Percentiles rank a stretch among this genome's conserved stretches.
phyloP scores from a whole-genome alignment of 306 rosid species.

The Alnus glutinosa region DNA sequence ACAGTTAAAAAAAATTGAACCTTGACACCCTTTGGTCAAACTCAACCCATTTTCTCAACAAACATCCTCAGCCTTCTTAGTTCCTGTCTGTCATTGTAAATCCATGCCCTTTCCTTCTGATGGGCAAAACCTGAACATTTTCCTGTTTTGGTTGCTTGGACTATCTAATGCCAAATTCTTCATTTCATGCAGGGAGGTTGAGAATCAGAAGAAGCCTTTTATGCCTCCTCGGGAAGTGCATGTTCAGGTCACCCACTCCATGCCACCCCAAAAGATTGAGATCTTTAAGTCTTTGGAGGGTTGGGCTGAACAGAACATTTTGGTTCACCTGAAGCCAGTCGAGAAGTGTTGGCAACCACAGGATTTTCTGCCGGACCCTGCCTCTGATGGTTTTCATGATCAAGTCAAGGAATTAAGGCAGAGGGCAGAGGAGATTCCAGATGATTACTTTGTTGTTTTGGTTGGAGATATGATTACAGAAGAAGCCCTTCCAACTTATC shows the following conservation, averaged over 20 bases:
- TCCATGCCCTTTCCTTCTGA: neutral
- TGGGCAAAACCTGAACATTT: neutral
- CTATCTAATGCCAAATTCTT: slow-evolving; percentile 16
- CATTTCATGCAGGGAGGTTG: slow-evolving; percentile 58
- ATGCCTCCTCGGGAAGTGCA: slow-evolving; percentile 83
- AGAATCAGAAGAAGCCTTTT: slow-evolving; percentile 68
- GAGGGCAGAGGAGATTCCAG: slow-evolving; percentile 83
- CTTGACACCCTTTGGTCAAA: neutral
- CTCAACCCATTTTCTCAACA: neutral
- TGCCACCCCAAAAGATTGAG: slow-evolving; percentile 88
- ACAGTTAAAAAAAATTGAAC: neutral
- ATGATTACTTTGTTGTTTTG: slow-evolving; percentile 83
- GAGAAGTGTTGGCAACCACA: slow-evolving; percentile 97
- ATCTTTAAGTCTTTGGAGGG: slow-evolving; percentile 78
- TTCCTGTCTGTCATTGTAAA: neutral
- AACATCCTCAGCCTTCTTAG: neutral
- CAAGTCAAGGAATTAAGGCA: slow-evolving; percentile 75
- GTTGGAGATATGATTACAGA: slow-evolving; percentile 95
- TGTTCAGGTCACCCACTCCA: slow-evolving; percentile 82
- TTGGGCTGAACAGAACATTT: slow-evolving; percentile 82
- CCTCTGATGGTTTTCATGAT: slow-evolving; percentile 76
- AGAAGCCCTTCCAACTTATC: slow-evolving; percentile 94
- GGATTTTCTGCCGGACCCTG: slow-evolving; percentile 82
- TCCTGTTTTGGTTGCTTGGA: neutral
- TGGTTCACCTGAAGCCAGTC: slow-evolving; percentile 75